phyloP scores from a whole-genome alignment of 768 basidiomycete genomes.

The Lentinula raphanica region DNA sequence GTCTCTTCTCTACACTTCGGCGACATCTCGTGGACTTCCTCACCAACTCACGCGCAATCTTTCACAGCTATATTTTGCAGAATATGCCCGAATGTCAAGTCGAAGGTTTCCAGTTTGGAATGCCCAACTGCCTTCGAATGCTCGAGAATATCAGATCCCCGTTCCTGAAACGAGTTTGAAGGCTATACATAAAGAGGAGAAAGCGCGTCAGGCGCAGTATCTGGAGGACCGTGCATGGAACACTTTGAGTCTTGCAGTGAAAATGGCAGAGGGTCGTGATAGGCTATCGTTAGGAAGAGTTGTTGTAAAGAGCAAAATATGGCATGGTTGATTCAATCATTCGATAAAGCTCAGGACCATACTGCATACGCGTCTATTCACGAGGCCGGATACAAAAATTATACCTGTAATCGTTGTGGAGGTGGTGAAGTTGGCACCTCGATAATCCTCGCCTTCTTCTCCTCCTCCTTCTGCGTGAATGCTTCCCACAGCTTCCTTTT shows the following conservation, averaged over 20 bases:
- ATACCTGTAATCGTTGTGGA: background rate
- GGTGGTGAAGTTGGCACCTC: background rate
- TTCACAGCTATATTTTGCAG: conserved; percentile 28
- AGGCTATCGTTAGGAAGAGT: conserved; percentile 47
- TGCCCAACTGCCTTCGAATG: conserved; percentile 22
- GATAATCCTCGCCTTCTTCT: background rate
- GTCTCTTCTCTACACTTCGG: conserved; percentile 55
- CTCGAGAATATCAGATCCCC: conserved; percentile 17
- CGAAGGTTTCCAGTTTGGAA: conserved; percentile 28
- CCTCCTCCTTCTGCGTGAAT: background rate
- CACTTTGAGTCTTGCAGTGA: conserved; percentile 47
- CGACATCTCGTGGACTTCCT: conserved; percentile 55
- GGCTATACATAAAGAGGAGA: conserved; percentile 13
- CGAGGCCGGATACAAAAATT: background rate
- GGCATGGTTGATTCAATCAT: conserved; percentile 1
- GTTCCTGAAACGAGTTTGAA: conserved; percentile 4
- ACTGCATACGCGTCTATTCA: too few species aligned
- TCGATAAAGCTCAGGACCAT: too few species aligned
- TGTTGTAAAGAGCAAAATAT: conserved; percentile 14
- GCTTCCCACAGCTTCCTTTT: background rate
- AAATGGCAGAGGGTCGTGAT: conserved; percentile 55
- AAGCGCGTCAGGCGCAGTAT: conserved; percentile 17
- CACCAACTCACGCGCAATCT: conserved; percentile 58
- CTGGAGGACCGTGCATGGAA: conserved; percentile 37
- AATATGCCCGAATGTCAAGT: conserved; percentile 27